phyloP scores from a whole-genome alignment of 2,329 filamentous ascomycete genomes.

The Exophiala oligosperma region DNA sequence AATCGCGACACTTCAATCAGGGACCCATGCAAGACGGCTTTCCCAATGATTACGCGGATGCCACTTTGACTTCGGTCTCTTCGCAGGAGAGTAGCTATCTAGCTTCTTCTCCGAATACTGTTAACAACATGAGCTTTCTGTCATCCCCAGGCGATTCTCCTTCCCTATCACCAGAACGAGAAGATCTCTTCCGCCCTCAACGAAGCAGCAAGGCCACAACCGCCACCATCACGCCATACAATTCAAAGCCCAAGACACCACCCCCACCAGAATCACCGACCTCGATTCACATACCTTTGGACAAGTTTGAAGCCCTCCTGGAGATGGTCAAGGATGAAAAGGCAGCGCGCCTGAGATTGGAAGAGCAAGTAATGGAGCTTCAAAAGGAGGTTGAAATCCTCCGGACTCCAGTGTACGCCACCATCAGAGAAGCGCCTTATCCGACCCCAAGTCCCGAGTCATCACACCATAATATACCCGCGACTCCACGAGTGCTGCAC shows the following conservation, averaged over 20 bases:
- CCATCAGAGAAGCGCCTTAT: slow-evolving; percentile 24
- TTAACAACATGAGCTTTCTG: slow-evolving; percentile 21
- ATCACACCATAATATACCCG: slow-evolving; percentile 8
- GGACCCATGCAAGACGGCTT: slow-evolving; percentile 14
- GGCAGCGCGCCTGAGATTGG: slow-evolving; percentile 45
- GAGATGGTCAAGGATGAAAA: slow-evolving; percentile 49
- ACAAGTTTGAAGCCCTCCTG: slow-evolving; percentile 49
- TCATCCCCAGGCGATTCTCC: slow-evolving; percentile 23
- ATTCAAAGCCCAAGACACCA: slow-evolving; percentile 14
- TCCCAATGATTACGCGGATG: slow-evolving; percentile 4
- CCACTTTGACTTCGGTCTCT: slow-evolving; percentile 7
- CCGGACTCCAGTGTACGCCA: slow-evolving; percentile 25
- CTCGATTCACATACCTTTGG: slow-evolving; percentile 35
- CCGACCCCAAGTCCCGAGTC: slow-evolving; percentile 26
- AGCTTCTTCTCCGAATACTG: slow-evolving; percentile 8
- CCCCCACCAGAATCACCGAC: slow-evolving; percentile 21
- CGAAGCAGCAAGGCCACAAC: slow-evolving; percentile 29
- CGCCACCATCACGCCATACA: slow-evolving; percentile 24
- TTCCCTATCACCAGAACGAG: slow-evolving; percentile 11
- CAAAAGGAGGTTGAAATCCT: slow-evolving; percentile 38
- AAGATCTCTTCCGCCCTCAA: slow-evolving; percentile 17
- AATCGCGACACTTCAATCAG: slow-evolving; percentile 3
- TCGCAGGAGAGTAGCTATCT: slow-evolving; percentile 8
- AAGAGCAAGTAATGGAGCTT: slow-evolving; percentile 44
- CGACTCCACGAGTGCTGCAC: slow-evolving; percentile 16